phyloP scores from a whole-genome alignment of 176 grass and related monocot genomes.

The Elaeis guineensis region DNA sequence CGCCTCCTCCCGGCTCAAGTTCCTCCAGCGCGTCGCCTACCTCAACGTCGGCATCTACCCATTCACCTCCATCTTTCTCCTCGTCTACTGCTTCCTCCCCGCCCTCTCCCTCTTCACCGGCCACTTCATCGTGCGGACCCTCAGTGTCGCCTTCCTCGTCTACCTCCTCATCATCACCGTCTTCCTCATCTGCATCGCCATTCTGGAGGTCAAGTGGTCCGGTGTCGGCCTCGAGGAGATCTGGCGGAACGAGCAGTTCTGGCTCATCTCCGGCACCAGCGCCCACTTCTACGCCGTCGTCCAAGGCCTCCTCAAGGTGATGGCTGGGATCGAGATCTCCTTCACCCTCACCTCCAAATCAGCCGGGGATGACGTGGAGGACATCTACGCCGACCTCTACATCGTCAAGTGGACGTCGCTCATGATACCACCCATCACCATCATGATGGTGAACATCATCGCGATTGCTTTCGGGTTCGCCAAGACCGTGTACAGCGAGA shows the following conservation, averaged over 20 bases:
- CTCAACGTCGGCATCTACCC: conserved; percentile 58
- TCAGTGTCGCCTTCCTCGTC: conserved; percentile 75
- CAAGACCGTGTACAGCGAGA: conserved; percentile 60
- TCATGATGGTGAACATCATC: conserved; percentile 89
- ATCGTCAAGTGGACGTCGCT: conserved; percentile 76
- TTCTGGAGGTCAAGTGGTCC: conserved; percentile 96
- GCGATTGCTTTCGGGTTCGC: conserved; percentile 76
- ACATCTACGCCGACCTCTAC: conserved; percentile 77
- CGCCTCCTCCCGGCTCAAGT: conserved; percentile 52
- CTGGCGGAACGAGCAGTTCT: conserved; percentile 98
- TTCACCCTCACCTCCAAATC: conserved; percentile 81
- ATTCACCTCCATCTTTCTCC: conserved; percentile 48
- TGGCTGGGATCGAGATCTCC: conserved; percentile 86
- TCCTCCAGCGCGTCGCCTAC: conserved; percentile 66
- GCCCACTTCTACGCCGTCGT: conserved; percentile 76
- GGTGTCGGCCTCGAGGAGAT: conserved; percentile 75
- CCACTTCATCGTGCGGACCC: conserved; percentile 86
- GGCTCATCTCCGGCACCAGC: conserved; percentile 80
- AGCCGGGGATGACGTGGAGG: conserved; percentile 52
- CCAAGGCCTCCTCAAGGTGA: conserved; percentile 66
- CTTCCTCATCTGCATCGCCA: conserved; percentile 60
- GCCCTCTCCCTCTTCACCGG: conserved; percentile 98
- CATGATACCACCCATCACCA: conserved; percentile 73
- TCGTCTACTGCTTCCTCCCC: conserved; percentile 97
- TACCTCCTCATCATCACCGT: conserved; percentile 87